Evolutionary conservation across 805 yeast species (phyloP).

Genomic region (Hanseniaspora meyeri): DNA sequence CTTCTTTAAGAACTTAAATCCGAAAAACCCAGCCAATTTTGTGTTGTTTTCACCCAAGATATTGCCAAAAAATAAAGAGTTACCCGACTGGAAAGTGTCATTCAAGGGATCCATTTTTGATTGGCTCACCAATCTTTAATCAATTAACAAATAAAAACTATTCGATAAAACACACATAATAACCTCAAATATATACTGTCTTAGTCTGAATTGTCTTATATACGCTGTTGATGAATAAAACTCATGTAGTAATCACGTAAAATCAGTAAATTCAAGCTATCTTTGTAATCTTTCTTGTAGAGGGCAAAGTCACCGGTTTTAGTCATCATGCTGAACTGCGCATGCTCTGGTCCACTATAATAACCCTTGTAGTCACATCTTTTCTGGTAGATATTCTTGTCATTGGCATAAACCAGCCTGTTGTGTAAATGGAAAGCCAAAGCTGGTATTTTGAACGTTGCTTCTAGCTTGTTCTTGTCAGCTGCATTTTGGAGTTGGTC

Average conservation of each 20-base stretch:
- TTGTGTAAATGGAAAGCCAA: neutral
- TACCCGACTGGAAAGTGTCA: too few species aligned
- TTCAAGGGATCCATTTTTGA: neutral
- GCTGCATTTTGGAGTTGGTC: neutral
- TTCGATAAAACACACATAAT: too few species aligned
- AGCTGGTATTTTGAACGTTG: neutral
- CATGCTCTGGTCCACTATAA: neutral
- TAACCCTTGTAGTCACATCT: neutral
- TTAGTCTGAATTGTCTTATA: too few species aligned
- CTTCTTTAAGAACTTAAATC: too few species aligned
- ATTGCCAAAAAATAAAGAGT: too few species aligned
- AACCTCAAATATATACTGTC: neutral
- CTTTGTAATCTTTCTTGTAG: neutral
- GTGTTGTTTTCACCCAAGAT: too few species aligned
- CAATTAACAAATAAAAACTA: neutral
- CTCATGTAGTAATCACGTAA: too few species aligned
- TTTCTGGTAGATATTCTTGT: neutral
- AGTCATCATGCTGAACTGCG: neutral
- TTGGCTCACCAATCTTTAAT: neutral
- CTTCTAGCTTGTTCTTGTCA: too few species aligned
- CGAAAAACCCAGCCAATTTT: too few species aligned
- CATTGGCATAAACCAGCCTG: neutral
- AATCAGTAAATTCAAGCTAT: neutral
- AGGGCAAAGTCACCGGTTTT: neutral
- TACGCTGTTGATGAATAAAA: too few species aligned